Evolutionary conservation across 805 yeast species (phyloP).

Genomic region (Blastobotrys peoriensis): DNA sequence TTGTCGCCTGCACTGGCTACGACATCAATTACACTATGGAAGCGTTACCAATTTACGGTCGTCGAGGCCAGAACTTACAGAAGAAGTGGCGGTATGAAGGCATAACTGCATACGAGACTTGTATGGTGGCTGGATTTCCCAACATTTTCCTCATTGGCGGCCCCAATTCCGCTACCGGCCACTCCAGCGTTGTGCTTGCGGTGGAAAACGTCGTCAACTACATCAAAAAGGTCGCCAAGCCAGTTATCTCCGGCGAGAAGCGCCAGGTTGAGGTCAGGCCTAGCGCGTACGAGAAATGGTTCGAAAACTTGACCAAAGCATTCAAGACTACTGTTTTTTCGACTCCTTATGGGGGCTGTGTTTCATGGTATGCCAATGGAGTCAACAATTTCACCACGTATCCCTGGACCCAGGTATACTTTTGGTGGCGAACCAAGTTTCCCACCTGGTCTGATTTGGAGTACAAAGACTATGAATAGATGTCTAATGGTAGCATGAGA

Average conservation of each 20-base stretch:
- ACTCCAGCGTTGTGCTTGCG: slow-evolving; percentile 15
- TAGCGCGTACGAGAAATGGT: slow-evolving; percentile 16
- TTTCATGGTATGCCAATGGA: slow-evolving; percentile 15
- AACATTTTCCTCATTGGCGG: slow-evolving; percentile 15
- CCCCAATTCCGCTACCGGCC: slow-evolving; percentile 19
- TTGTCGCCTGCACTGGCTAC: slow-evolving; percentile 18
- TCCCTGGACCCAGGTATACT: slow-evolving; percentile 16
- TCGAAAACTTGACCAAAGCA: slow-evolving; percentile 5
- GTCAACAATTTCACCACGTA: slow-evolving; percentile 15
- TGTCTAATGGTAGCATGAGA: too few species aligned
- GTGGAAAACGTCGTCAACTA: slow-evolving; percentile 16
- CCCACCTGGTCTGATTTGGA: slow-evolving; percentile 7
- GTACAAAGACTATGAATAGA: not conserved
- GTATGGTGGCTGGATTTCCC: slow-evolving; percentile 16
- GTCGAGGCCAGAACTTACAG: slow-evolving; percentile 9
- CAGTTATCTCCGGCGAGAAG: slow-evolving; percentile 11
- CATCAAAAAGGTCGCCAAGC: slow-evolving; percentile 12
- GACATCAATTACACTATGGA: slow-evolving; percentile 2
- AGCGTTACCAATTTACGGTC: slow-evolving; percentile 9
- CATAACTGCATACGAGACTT: slow-evolving; percentile 15
- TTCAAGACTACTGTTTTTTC: slow-evolving; percentile 9
- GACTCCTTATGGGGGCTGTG: slow-evolving; percentile 15
- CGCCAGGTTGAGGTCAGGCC: slow-evolving; percentile 11
- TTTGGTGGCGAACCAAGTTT: slow-evolving; percentile 12
- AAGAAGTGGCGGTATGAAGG: slow-evolving; percentile 15